A percentile compares a stretch with the other conserved stretches of the same genome.
phyloP scores from a whole-genome alignment of 768 basidiomycete species.

The Fomitopsis pulvina region DNA sequence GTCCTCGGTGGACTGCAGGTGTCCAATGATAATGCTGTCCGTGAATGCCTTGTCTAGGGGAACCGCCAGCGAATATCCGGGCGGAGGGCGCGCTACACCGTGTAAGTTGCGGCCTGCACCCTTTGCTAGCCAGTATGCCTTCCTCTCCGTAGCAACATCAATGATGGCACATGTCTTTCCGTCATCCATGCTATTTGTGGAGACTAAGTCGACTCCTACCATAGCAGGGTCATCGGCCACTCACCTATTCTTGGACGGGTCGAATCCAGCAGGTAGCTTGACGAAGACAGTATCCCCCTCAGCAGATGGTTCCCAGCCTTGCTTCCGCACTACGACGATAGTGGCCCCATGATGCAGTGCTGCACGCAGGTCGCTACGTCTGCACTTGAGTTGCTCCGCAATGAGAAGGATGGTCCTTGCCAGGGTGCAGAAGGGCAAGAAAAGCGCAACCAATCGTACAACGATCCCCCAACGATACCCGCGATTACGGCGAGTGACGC shows the following conservation, averaged over 20 bases:
- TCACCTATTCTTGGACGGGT: not conserved
- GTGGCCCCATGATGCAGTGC: not conserved
- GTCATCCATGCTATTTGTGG: not conserved
- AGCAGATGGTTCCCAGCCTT: not conserved
- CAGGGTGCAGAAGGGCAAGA: not conserved
- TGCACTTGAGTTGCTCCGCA: not conserved
- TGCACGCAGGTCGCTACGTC: not conserved
- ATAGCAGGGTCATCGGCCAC: not conserved
- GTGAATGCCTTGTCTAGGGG: slow-evolving; percentile 1
- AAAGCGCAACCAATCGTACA: not conserved
- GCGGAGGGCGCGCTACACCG: not conserved
- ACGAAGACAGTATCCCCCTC: not conserved
- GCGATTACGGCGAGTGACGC: not conserved
- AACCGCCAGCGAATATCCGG: not conserved
- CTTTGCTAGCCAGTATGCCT: not conserved
- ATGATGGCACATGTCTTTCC: not conserved
- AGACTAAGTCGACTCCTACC: not conserved
- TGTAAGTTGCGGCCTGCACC: not conserved
- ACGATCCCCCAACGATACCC: not conserved
- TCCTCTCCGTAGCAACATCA: not conserved
- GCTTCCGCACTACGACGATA: not conserved
- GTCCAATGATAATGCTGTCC: not conserved
- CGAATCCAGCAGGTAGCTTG: not conserved
- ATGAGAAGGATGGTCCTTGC: not conserved
- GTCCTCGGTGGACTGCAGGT: not conserved